Conservation (phyloP, 306 rosid genomes). For the Lathyrus tuberosus region DNA sequence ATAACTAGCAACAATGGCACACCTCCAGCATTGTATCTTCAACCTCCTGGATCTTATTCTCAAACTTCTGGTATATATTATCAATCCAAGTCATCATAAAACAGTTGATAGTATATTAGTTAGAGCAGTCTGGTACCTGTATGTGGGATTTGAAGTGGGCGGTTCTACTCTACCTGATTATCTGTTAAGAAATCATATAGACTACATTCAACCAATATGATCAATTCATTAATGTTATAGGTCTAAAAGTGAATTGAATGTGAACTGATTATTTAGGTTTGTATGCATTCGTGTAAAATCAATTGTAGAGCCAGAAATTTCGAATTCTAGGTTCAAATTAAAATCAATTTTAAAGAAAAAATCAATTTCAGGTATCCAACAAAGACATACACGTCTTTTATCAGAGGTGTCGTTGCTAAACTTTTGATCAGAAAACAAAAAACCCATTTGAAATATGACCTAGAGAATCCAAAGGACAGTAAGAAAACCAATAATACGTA, state of each 20-base stretch:
- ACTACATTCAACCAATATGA: neutral
- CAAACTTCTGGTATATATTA: constrained; percentile 69
- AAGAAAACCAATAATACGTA: too few species aligned
- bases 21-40: constrained; percentile 78
- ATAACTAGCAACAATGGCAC: constrained; percentile 33
- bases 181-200: constrained; percentile 39
- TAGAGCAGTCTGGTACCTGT: constrained; percentile 27
- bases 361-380: too few species aligned
- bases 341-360: too few species aligned
- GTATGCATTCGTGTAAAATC: too few species aligned
- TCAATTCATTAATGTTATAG: constrained; percentile 7
- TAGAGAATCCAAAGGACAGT: too few species aligned
- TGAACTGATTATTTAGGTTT: too few species aligned
- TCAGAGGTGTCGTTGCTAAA: too few species aligned
- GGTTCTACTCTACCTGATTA: constrained; percentile 39
- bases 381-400: too few species aligned
- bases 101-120: constrained; percentile 34
- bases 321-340: too few species aligned
- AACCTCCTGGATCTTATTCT: constrained; percentile 80
- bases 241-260: neutral
- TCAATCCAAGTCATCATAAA: constrained; percentile 64
- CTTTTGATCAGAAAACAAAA: too few species aligned
- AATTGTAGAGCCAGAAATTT: too few species aligned
- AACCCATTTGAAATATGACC: too few species aligned
- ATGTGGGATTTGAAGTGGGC: constrained; percentile 29